A percentile compares a stretch with the other conserved stretches of the same genome.
Evolutionary conservation across 495 filamentous ascomycete species (phyloP).

Genomic region (Aspergillus incahuasiensis): DNA sequence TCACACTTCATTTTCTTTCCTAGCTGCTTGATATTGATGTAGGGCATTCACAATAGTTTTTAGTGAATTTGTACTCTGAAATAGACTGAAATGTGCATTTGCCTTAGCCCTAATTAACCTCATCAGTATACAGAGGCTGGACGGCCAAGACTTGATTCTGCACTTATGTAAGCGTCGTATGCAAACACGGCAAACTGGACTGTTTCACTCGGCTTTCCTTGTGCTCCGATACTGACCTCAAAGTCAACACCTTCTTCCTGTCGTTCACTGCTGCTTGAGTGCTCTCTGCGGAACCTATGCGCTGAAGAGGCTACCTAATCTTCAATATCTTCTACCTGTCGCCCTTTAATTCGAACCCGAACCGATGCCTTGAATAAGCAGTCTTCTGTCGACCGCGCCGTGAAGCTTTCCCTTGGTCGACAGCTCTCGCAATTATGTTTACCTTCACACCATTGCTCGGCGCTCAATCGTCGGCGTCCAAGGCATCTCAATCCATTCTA

Average conservation of each 20-base stretch:
- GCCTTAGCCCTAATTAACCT: too few species aligned
- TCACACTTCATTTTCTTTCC: too few species aligned
- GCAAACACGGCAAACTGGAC: neutral
- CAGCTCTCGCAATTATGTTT: slow-evolving; percentile 62
- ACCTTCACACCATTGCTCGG: slow-evolving; percentile 90
- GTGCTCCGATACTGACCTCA: neutral
- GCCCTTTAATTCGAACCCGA: neutral
- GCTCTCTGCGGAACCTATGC: neutral
- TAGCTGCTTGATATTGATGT: too few species aligned
- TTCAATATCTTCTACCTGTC: neutral
- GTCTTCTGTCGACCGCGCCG: slow-evolving; percentile 1
- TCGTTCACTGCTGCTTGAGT: neutral
- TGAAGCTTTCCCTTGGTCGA: slow-evolving; percentile 11
- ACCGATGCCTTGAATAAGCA: slow-evolving; percentile 7
- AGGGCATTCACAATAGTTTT: too few species aligned
- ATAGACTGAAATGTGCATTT: too few species aligned
- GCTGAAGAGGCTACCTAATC: neutral
- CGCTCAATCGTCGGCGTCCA: slow-evolving; percentile 72
- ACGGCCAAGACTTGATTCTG: neutral
- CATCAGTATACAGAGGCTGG: neutral
- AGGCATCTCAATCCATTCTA: slow-evolving; percentile 87
- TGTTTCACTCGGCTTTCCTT: neutral
- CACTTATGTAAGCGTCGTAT: neutral
- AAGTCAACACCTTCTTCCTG: neutral
- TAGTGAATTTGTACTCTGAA: too few species aligned